Evolutionary conservation across 352 stramenopile genomes (phyloP), one percentile per base, ranked within the genome.

Genomic region (Phytophthora tentaculata): DNA sequence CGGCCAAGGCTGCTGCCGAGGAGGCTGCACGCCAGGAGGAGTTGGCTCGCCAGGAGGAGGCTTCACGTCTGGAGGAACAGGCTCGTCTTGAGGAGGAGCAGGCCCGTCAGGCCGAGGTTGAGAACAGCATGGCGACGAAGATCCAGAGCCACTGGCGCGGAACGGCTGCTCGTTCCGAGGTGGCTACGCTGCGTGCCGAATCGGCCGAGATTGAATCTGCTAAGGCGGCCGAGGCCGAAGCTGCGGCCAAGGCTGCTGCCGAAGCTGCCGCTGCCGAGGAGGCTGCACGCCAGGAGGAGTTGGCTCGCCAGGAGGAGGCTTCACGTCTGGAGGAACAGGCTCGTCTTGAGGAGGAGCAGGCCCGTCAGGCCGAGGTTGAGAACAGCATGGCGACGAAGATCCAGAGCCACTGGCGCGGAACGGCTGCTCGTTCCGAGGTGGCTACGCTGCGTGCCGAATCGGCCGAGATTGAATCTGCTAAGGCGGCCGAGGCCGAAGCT

Each of bases 111-210:
- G 28, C 28, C 28, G 28, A 32, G 5, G 0, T 1, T 0, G 28
- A 32, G 28, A 32, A 32, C 28, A 32, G 9, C 28, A 65, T 65
- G 58, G 69, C 68, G 12, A 62, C 47, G 20, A 61, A 67, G 26
- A 80, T 80, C 19, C 73, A 80, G 39, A 72, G 68, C 13, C 56
- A 62, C 26, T 80, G 69, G 65, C 62, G 69, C 29, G 66, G 73
- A 41, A 59, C 35, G 35, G 49, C 51, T 37, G 58, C 58, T 35
- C 58, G 58, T 0, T 66, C 56, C 3, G 23, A 69, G 29, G 58
- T 76, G 16, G 19, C 51, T 32, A 48, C 35, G 28, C 51, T 58
- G 29, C 51, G 51, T 47, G 51, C 29, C 7, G 51, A 56, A 26
- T 26, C 50, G 2, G 50, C 50, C 14, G 29, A 56, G 28, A 14